These are phyloP conservation scores for Hirschfeldia incana DNA, from an alignment of 345 rosid genomes.

Conservation along the genomic window DNA sequence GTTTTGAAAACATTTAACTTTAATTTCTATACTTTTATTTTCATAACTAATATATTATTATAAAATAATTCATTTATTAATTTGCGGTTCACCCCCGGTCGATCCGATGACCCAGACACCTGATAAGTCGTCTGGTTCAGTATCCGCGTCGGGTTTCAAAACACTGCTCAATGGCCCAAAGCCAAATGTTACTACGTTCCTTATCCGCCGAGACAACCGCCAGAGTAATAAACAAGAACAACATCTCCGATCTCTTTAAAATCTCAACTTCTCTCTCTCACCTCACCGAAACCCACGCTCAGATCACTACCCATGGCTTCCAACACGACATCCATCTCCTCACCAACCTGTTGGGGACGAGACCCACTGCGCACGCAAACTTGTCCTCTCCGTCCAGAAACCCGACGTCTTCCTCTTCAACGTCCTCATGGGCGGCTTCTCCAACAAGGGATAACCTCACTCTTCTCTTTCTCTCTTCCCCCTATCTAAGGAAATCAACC, in stretches of 20 bases:
- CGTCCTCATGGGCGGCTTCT: constrained; percentile 64
- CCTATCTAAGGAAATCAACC: constrained; percentile 46
- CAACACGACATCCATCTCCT: constrained; percentile 50
- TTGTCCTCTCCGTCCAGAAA: constrained; percentile 53
- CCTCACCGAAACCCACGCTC: constrained; percentile 65
- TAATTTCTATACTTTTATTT: no score
- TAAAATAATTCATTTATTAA: no score
- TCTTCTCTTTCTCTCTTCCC: constrained; percentile 52
- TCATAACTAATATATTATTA: no score
- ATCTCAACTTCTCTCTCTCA: constrained; percentile 50
- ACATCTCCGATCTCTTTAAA: constrained; percentile 48
- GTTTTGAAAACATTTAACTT: no score
- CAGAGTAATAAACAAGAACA: constrained; percentile 25
- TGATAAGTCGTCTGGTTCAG: no score
- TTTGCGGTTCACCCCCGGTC: no score
- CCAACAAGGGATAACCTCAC: constrained; percentile 41
- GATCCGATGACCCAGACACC: no score
- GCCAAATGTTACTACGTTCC: no score
- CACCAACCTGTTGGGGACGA: constrained; percentile 55
- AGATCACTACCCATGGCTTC: constrained; percentile 54
- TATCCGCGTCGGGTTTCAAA: no score
- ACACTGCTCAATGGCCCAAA: no score
- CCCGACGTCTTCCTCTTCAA: constrained; percentile 79
- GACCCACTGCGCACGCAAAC: constrained; percentile 51
- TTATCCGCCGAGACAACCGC: no score